These are phyloP conservation scores for Fusarium sterilihyphosum DNA, from an alignment of 2,329 filamentous ascomycete genomes.

Conservation along the genomic window DNA sequence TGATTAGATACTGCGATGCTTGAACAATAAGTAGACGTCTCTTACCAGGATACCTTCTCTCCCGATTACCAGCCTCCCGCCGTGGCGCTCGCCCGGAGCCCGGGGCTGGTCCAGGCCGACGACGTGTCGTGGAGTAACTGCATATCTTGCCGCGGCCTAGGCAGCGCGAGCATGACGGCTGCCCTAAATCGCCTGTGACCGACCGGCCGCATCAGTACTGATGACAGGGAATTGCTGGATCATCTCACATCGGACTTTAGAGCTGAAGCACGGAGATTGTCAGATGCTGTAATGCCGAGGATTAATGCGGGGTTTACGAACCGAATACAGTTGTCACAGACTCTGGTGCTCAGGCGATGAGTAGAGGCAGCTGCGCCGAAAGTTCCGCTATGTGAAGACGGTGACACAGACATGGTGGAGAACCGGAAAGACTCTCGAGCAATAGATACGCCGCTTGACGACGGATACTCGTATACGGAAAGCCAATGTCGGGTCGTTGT, in stretches of 20 bases:
- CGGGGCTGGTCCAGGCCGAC: background rate
- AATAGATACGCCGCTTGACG: background rate
- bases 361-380: background rate
- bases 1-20: background rate
- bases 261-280: background rate
- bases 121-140: background rate
- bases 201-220: background rate
- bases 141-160: background rate
- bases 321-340: background rate
- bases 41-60: background rate
- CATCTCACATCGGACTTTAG: background rate
- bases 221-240: too few relatives aligned
- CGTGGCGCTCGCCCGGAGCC: background rate
- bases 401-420: background rate
- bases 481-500: background rate
- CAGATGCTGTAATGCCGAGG: background rate
- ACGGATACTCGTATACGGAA: too few relatives aligned
- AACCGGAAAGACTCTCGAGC: background rate
- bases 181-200: background rate
- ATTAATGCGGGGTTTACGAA: background rate
- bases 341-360: background rate
- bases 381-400: background rate
- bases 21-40: rapidly evolving
- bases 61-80: background rate
- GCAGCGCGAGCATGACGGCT: background rate